Base-by-base conservation (phyloP, 2,329 filamentous ascomycete genomes). In the Diaporthe vaccinii region DNA sequence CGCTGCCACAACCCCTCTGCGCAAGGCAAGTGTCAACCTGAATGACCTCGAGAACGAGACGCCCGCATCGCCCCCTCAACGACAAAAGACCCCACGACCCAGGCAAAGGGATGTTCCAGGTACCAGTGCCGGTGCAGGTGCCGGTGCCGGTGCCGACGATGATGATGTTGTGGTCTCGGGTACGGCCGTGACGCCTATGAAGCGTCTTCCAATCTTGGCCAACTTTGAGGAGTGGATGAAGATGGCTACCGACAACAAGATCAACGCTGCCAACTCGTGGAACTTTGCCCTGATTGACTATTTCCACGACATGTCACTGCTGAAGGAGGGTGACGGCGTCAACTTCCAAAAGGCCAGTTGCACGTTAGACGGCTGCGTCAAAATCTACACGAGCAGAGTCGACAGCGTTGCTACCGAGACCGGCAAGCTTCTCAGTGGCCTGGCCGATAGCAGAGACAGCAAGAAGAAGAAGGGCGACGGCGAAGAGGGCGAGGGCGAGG, bases 151-250 rank as follows among this genome's bases (percentile, higher is more conserved):
- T 53, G 46, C 20, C n/a, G 88, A 87, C 72, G 89, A 91, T 78
- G 90, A 91, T 49, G 88, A 91, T 76, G 87, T 92, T 77, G 89
- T 92, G 80, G 93, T 94, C 61, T 91, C 91, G 75, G 93, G 94
- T 44, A 91, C 89, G 77, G 94, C 93, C 51, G 93, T 98, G 72
- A 98, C 97, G 76, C 97, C 96, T 72, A 96, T 98, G 93, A 98
- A 98, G 89, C 94, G 96, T 76, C 95, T 98, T 39, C 97, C 97
- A 1, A 94, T 99, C 80, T 88, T 99, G 73, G 97, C 97, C 81
- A 99, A 99, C 85, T 99, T 98, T 80, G 97, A 99, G 84, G 97
- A 99, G 83, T 98, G 96, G 97, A 98, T 99, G 95, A 99, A 98
- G 89, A 98, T 99, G 95, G 97, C 97, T 2, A 98, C 97, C 22